A percentile compares a stretch with the other conserved stretches of the same genome.
Conservation (phyloP, 352 stramenopile genomes). For the Plasmopara halstedii region DNA sequence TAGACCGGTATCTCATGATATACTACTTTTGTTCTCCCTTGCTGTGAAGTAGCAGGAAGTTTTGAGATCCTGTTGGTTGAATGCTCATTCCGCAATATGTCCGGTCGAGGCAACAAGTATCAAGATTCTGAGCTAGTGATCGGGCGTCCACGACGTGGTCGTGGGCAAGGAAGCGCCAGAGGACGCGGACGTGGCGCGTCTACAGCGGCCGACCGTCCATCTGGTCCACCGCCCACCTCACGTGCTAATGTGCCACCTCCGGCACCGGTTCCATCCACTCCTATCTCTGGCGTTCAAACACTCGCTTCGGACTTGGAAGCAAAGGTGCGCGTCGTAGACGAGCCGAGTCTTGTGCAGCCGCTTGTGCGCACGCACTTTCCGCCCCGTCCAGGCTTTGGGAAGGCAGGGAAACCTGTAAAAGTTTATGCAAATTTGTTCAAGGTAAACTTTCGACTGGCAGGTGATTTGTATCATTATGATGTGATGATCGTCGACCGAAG, state of each 20-base stretch:
- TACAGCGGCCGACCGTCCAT: background rate
- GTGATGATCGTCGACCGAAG: constrained; percentile 37
- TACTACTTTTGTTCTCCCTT: too few relatives aligned
- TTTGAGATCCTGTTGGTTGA: background rate
- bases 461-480: constrained; percentile 72
- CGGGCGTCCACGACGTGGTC: constrained; percentile 5
- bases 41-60: constrained; percentile 5
- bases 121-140: constrained; percentile 10
- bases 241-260: constrained; percentile 4
- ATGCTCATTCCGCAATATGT: constrained; percentile 20
- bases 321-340: constrained; percentile 21
- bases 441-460: constrained; percentile 37
- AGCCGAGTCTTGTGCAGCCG: constrained; percentile 24
- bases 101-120: constrained; percentile 8
- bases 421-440: constrained; percentile 62
- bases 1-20: too few relatives aligned
- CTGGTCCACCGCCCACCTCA: background rate
- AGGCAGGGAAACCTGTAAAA: constrained; percentile 26
- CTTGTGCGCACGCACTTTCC: constrained; percentile 39
- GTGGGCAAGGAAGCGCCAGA: constrained; percentile 1
- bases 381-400: constrained; percentile 49
- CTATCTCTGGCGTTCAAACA: constrained; percentile 1
- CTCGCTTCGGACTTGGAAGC: constrained; percentile 28
- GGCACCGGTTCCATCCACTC: constrained; percentile 1
- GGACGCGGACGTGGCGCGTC: background rate